phyloP scores from a whole-genome alignment of 2,329 filamentous ascomycete genomes.

The Botrytis byssoidea region DNA sequence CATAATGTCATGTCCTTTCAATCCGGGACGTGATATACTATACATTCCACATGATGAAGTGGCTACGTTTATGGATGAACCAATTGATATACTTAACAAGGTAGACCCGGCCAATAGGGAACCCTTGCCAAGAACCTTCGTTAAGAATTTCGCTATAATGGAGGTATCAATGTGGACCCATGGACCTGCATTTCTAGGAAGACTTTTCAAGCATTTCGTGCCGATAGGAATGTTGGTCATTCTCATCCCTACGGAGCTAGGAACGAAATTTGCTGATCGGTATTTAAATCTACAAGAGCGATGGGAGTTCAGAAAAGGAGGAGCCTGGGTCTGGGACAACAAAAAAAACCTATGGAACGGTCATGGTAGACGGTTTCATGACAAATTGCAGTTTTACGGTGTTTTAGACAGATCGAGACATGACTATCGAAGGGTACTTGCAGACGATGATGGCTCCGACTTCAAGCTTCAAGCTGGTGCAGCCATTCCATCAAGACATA shows the following conservation, averaged over 20 bases:
- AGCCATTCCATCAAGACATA: background rate
- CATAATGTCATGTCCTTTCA: background rate
- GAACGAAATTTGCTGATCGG: too few relatives aligned
- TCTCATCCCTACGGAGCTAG: background rate
- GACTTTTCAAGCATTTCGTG: too few relatives aligned
- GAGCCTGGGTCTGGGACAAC: background rate
- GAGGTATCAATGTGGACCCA: background rate
- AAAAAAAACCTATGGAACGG: background rate
- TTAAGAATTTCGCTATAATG: background rate
- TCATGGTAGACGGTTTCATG: background rate
- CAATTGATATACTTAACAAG: too few relatives aligned
- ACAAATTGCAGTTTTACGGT: background rate
- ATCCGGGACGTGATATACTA: background rate
- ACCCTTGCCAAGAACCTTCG: too few relatives aligned
- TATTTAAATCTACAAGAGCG: background rate
- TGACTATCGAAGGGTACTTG: accelerated
- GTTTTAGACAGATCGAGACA: too few relatives aligned
- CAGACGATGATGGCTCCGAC: too few relatives aligned
- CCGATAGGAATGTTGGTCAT: background rate
- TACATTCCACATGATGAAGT: background rate
- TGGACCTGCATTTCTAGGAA: too few relatives aligned
- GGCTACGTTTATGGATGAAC: accelerated
- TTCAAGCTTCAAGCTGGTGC: background rate
- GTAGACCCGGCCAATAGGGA: too few relatives aligned
- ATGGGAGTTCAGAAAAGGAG: background rate